Evolutionary conservation across 345 rosid genomes (phyloP).

Genomic region (Cardamine chenopodiifolia): DNA sequence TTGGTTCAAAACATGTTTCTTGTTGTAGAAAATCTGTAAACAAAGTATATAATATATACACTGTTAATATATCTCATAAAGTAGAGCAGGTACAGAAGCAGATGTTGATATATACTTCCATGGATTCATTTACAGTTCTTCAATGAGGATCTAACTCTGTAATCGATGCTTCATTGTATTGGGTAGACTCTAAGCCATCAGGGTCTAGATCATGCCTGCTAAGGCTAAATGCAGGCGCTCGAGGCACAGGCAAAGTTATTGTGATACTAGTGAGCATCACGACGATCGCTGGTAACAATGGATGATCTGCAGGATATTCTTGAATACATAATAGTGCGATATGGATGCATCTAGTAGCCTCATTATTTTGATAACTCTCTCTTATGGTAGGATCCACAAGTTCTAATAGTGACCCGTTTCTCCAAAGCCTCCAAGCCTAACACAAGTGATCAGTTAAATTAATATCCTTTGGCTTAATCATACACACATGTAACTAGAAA

Average conservation of each 20-base stretch:
- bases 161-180: slow-evolving; percentile 9
- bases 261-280: slow-evolving; percentile 46
- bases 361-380: neutral
- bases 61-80: neutral
- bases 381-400: neutral
- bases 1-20: neutral
- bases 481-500: neutral
- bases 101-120: neutral
- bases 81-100: neutral
- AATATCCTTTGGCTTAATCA: neutral
- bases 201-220: neutral
- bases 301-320: slow-evolving; percentile 27
- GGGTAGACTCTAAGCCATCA: neutral
- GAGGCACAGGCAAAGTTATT: slow-evolving; percentile 37
- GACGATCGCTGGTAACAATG: slow-evolving; percentile 36
- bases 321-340: slow-evolving; percentile 19
- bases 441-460: neutral
- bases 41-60: neutral
- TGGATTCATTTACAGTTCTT: neutral
- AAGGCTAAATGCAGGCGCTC: slow-evolving; percentile 20
- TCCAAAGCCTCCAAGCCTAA: slow-evolving; percentile 36
- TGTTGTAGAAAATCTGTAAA: too few relatives aligned
- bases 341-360: slow-evolving; percentile 21
- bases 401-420: neutral
- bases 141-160: slow-evolving; percentile 16